Conservation (phyloP, 495 filamentous ascomycete genomes). For the Lophiostoma macrostomum region DNA sequence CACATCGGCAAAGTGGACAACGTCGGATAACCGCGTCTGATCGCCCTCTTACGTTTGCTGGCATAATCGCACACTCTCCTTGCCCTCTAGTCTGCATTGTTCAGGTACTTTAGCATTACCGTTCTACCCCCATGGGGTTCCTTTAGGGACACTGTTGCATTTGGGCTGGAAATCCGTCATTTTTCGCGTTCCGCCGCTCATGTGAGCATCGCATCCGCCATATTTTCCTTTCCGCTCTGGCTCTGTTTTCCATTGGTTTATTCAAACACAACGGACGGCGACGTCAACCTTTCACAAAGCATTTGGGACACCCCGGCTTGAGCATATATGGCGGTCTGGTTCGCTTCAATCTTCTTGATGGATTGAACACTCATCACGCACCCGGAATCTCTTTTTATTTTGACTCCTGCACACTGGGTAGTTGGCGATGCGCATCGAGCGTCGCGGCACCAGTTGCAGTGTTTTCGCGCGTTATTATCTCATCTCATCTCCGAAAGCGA, state of each 20-base stretch:
- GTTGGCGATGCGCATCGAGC: too few relatives aligned
- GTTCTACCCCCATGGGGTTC: conserved; percentile 8
- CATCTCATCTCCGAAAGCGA: conserved; percentile 36
- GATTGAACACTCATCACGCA: conserved; percentile 8
- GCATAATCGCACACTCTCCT: background rate
- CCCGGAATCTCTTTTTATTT: conserved; percentile 22
- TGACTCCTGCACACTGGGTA: conserved; percentile 38
- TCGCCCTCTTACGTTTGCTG: background rate
- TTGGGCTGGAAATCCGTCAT: conserved; percentile 29
- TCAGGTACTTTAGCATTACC: conserved; percentile 15
- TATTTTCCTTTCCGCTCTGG: background rate
- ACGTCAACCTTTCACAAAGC: conserved; percentile 12
- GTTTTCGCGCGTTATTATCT: conserved; percentile 12
- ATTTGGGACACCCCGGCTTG: conserved; percentile 7
- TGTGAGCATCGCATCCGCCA: conserved; percentile 15
- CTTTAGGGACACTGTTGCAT: conserved; percentile 34
- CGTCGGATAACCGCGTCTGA: conserved; percentile 11
- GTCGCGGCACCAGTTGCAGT: conserved; percentile 17
- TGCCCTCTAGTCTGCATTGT: conserved; percentile 18
- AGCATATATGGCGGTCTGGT: too few relatives aligned
- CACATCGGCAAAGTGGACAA: conserved; percentile 20
- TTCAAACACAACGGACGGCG: conserved; percentile 9
- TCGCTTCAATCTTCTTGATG: too few relatives aligned
- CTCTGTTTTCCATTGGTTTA: background rate
- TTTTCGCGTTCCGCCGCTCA: background rate